A percentile compares a stretch with the other conserved stretches of the same genome.
Evolutionary conservation across 495 filamentous ascomycete species (phyloP).

Genomic region (Tuber melanosporum): DNA sequence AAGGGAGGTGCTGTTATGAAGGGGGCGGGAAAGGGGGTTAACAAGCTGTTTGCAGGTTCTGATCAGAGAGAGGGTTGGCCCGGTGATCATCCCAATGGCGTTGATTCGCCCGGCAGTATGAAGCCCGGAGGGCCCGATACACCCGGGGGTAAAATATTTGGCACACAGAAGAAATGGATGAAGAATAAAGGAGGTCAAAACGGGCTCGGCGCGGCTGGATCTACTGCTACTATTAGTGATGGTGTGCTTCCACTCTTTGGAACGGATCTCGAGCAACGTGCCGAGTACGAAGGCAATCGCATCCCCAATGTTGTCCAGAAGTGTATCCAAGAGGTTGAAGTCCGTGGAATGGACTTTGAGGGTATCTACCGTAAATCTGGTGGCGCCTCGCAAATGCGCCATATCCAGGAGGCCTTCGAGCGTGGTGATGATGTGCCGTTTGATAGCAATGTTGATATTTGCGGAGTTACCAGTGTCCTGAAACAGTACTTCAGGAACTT

Average conservation of each 20-base stretch:
- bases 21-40: constrained; percentile 86
- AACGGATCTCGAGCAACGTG: constrained; percentile 76
- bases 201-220: constrained; percentile 29
- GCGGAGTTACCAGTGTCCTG: constrained; percentile 86
- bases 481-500: constrained; percentile 98
- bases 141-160: constrained; percentile 41
- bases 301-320: constrained; percentile 86
- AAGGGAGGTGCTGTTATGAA: constrained; percentile 89
- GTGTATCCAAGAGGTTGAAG: constrained; percentile 95
- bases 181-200: constrained; percentile 33
- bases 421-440: constrained; percentile 77
- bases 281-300: constrained; percentile 80
- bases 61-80: constrained; percentile 48
- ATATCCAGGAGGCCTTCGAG: constrained; percentile 85
- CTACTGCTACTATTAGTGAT: constrained; percentile 22
- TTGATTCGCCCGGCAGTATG: constrained; percentile 22
- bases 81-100: constrained; percentile 47
- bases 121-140: constrained; percentile 40
- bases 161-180: constrained; percentile 35
- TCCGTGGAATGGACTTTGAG: constrained; percentile 95
- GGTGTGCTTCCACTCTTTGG: constrained; percentile 62
- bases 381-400: constrained; percentile 76
- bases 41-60: constrained; percentile 46
- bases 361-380: constrained; percentile 98
- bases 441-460: constrained; percentile 89